phyloP scores from a whole-genome alignment of 305 asterid species.

The Fraxinus baroniana region DNA sequence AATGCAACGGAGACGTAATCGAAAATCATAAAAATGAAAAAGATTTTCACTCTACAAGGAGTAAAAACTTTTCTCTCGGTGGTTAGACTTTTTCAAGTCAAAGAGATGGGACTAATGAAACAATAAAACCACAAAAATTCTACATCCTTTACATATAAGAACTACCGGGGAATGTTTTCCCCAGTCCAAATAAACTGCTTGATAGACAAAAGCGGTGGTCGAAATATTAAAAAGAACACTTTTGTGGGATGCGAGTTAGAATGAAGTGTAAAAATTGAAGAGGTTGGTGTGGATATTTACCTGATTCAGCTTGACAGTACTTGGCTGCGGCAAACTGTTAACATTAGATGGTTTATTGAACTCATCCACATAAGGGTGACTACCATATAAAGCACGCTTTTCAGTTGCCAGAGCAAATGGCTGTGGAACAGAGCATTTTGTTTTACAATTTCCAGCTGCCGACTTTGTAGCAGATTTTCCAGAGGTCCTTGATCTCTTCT shows the following conservation, averaged over 20 bases:
- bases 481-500: constrained; percentile 27
- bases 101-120: neutral
- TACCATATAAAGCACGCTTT: constrained; percentile 58
- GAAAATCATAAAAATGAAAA: neutral
- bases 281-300: constrained; percentile 29
- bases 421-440: constrained; percentile 61
- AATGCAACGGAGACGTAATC: neutral
- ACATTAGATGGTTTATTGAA: constrained; percentile 33
- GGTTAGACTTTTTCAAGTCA: neutral
- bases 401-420: constrained; percentile 82
- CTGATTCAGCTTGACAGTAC: constrained; percentile 42
- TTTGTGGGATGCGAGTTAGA: neutral
- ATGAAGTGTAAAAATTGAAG: constrained; percentile 5
- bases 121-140: neutral
- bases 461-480: constrained; percentile 34
- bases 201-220: neutral
- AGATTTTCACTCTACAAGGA: too few species aligned
- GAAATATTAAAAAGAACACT: constrained; percentile 9
- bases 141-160: constrained; percentile 3
- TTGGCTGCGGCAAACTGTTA: constrained; percentile 20
- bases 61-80: neutral
- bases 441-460: constrained; percentile 45
- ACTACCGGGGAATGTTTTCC: neutral
- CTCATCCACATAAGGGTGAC: constrained; percentile 44
- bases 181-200: neutral